phyloP scores from a whole-genome alignment of 768 basidiomycete genomes.

The Tylopilus balloui region DNA sequence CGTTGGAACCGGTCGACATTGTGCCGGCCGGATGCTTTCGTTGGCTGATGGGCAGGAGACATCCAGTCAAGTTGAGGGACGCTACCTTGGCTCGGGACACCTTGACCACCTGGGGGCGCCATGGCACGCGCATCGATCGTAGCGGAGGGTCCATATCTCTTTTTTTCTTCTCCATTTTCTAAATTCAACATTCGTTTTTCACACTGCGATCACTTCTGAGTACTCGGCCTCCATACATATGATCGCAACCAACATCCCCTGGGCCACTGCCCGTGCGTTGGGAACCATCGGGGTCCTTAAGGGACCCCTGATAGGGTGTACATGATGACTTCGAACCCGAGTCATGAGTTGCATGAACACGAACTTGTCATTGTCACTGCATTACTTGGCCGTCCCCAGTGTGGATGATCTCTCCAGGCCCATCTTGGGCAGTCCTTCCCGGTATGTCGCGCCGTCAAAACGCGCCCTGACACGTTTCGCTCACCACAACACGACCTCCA shows the following conservation, averaged over 20 bases:
- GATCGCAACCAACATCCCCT: too few species aligned
- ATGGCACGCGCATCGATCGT: slow-evolving; percentile 2
- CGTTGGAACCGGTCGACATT: slow-evolving; percentile 22
- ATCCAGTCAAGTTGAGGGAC: not conserved
- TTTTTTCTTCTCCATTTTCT: too few species aligned
- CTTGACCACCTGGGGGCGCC: slow-evolving; percentile 18
- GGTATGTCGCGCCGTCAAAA: slow-evolving; percentile 15
- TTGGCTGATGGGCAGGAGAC: slow-evolving; percentile 14
- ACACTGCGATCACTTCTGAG: too few species aligned
- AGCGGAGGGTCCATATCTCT: not conserved
- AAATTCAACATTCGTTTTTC: not conserved
- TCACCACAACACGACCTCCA: not conserved
- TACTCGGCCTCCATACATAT: too few species aligned
- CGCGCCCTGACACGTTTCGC: slow-evolving; percentile 7
- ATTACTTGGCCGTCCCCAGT: too few species aligned
- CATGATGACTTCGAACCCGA: too few species aligned
- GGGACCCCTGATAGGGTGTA: too few species aligned
- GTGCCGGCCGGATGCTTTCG: slow-evolving; percentile 18
- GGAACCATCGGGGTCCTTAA: too few species aligned
- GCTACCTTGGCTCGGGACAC: slow-evolving; percentile 4
- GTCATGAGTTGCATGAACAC: too few species aligned
- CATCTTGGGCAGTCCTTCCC: slow-evolving; percentile 25
- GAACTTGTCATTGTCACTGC: too few species aligned
- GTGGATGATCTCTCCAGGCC: slow-evolving; percentile 24
- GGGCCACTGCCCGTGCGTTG: too few species aligned